A percentile compares a stretch with the other conserved stretches of the same genome.
These are phyloP conservation scores for Diaporthe sp. DNA, from an alignment of 2,329 filamentous ascomycete genomes.

Conservation along the genomic window DNA sequence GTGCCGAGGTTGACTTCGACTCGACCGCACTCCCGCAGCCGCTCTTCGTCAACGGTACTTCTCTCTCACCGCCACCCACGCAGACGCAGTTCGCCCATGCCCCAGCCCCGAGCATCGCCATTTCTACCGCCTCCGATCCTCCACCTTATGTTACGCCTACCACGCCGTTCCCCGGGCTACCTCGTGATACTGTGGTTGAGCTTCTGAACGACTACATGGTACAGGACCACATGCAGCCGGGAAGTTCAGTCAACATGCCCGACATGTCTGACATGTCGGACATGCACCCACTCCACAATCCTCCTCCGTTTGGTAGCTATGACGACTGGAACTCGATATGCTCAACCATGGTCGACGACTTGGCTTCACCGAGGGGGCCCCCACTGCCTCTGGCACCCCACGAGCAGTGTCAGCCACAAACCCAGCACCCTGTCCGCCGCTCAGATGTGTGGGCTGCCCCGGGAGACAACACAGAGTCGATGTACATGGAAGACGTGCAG, in stretches of 20 bases:
- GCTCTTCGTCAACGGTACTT: slow-evolving; percentile 31
- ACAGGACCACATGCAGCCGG: slow-evolving; percentile 35
- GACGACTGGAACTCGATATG: slow-evolving; percentile 41
- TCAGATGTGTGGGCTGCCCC: slow-evolving; percentile 38
- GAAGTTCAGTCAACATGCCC: slow-evolving; percentile 21
- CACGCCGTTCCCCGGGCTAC: slow-evolving; percentile 32
- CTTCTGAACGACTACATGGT: slow-evolving; percentile 39
- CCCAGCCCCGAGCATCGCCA: slow-evolving; percentile 36
- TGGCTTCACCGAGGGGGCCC: slow-evolving; percentile 35
- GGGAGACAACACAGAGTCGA: slow-evolving; percentile 36
- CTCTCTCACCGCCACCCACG: slow-evolving; percentile 36
- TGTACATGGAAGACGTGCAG: slow-evolving; percentile 41
- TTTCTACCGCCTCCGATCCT: slow-evolving; percentile 38
- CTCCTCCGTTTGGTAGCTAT: slow-evolving; percentile 37
- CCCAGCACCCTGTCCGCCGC: slow-evolving; percentile 17
- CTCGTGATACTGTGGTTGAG: slow-evolving; percentile 40
- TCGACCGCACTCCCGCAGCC: slow-evolving; percentile 39
- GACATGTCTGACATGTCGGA: slow-evolving; percentile 24
- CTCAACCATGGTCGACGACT: slow-evolving; percentile 41
- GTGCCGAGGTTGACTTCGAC: slow-evolving; percentile 39
- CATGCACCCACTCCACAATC: slow-evolving; percentile 14
- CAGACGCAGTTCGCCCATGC: slow-evolving; percentile 20
- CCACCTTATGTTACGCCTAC: slow-evolving; percentile 31
- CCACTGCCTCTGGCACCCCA: slow-evolving; percentile 38
- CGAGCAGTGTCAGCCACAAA: slow-evolving; percentile 35